Conservation (phyloP, 495 filamentous ascomycete genomes). For the Aspergillus sclerotiicarbonarius region DNA sequence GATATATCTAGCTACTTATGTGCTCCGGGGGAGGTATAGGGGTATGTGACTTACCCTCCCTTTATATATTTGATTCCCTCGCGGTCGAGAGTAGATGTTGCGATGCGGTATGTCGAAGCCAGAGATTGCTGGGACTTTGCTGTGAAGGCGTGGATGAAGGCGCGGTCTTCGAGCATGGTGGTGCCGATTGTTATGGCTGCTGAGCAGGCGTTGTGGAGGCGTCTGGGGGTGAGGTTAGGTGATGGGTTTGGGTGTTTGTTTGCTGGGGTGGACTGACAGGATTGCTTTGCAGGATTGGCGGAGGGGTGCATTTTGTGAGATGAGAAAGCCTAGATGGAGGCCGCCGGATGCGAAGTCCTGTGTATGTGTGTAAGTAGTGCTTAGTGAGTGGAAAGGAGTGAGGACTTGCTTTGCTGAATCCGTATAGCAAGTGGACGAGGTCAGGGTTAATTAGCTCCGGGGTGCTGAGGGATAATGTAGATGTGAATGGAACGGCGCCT, state of each 20-base stretch:
- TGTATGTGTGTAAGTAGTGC: not conserved
- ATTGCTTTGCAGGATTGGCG: slow-evolving; percentile 29
- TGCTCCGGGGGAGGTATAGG: not conserved
- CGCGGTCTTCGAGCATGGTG: slow-evolving; percentile 35
- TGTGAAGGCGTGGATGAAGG: slow-evolving; percentile 31
- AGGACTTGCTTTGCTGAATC: slow-evolving; percentile 48
- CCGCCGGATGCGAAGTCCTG: slow-evolving; percentile 56
- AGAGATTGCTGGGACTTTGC: slow-evolving; percentile 24
- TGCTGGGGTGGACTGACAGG: slow-evolving; percentile 16
- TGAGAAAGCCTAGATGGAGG: slow-evolving; percentile 52
- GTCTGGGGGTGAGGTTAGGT: slow-evolving; percentile 16
- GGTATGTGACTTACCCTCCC: slow-evolving; percentile 22
- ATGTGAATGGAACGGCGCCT: slow-evolving; percentile 46
- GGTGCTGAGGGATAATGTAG: slow-evolving; percentile 46
- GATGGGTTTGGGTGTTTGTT: not conserved
- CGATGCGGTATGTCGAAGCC: slow-evolving; percentile 24
- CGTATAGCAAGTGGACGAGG: slow-evolving; percentile 58
- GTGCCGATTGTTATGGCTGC: slow-evolving; percentile 37
- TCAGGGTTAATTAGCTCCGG: slow-evolving; percentile 44
- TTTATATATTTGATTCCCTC: slow-evolving; percentile 35
- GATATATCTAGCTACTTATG: not conserved
- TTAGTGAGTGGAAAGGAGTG: not conserved
- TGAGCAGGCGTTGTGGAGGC: slow-evolving; percentile 35
- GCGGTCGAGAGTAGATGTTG: slow-evolving; percentile 24
- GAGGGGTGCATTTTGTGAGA: slow-evolving; percentile 38